phyloP scores from a whole-genome alignment of 2,329 filamentous ascomycete genomes.

The Pleoardoris graminearum region DNA sequence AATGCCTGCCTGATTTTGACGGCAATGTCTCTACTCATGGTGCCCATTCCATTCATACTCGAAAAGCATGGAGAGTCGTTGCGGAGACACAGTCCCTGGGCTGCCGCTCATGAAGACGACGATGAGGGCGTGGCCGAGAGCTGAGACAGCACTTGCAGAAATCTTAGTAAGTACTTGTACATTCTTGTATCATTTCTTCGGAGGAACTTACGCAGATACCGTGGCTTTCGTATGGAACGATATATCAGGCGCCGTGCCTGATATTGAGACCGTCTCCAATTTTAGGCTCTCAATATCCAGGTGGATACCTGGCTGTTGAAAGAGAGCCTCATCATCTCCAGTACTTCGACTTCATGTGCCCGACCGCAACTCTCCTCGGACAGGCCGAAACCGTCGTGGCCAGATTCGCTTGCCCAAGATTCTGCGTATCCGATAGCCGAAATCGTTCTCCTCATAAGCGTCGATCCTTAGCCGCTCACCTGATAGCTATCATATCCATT shows the following conservation, averaged over 20 bases:
- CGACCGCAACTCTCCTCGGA: neutral
- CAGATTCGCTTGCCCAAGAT: neutral
- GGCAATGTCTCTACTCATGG: conserved; percentile 31
- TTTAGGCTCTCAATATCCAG: too few species aligned
- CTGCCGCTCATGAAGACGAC: conserved; percentile 43
- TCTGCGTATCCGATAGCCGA: neutral
- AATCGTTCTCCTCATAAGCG: neutral
- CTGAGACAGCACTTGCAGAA: neutral
- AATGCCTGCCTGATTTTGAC: conserved; percentile 38
- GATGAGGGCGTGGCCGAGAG: conserved; percentile 20
- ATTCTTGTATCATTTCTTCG: too few species aligned
- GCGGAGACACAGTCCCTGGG: conserved; percentile 46
- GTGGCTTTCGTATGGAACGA: neutral
- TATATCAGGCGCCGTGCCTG: conserved; percentile 21
- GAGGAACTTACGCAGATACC: neutral
- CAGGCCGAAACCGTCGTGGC: neutral
- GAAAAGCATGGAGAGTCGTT: conserved; percentile 39
- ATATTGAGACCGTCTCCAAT: conserved; percentile 20
- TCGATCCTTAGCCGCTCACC: neutral
- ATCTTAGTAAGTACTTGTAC: neutral
- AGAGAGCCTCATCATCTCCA: neutral
- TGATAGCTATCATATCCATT: too few species aligned
- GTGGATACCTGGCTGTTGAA: neutral
- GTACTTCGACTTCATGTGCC: neutral
- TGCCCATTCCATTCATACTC: conserved; percentile 42